A percentile compares a stretch with the other conserved stretches of the same genome.
phyloP scores from a whole-genome alignment of 768 basidiomycete species.

The Dentipellis fragilis region DNA sequence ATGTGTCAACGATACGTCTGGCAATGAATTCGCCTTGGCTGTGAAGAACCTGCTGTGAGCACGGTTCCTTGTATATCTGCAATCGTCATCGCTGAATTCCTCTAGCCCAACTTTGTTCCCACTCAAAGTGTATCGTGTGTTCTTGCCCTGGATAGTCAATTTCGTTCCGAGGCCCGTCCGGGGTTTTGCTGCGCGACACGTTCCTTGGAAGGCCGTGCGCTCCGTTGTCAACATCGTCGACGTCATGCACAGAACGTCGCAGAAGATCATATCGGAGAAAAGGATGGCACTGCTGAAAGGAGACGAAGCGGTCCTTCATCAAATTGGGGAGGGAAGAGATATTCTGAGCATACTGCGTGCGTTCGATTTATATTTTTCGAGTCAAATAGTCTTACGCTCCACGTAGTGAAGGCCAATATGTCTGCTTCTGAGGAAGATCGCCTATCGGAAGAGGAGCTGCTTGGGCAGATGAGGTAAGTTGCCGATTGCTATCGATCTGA shows the following conservation, averaged over 20 bases:
- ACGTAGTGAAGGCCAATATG: constrained; percentile 25
- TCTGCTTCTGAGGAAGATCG: constrained; percentile 20
- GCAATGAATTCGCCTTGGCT: constrained; percentile 21
- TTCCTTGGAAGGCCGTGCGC: constrained; percentile 18
- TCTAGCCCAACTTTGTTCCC: neutral
- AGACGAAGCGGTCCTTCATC: neutral
- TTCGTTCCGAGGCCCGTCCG: constrained; percentile 18
- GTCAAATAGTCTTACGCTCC: neutral
- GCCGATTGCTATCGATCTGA: neutral
- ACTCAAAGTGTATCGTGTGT: neutral
- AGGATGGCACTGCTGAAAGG: constrained; percentile 14
- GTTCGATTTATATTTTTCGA: constrained; percentile 3
- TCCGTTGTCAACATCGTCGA: constrained; percentile 18
- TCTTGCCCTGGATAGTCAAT: constrained; percentile 11
- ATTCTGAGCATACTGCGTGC: constrained; percentile 32
- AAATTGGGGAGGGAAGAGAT: constrained; percentile 20
- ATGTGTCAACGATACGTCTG: constrained; percentile 17
- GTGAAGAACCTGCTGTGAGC: constrained; percentile 23
- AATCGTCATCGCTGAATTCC: neutral
- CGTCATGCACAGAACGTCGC: constrained; percentile 22
- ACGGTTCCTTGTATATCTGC: constrained; percentile 24
- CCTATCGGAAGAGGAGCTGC: constrained; percentile 25
- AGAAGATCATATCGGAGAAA: constrained; percentile 21
- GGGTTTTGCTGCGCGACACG: constrained; percentile 18
- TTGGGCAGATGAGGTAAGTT: constrained; percentile 25